Percentiles rank a stretch among this genome's conserved stretches.
Evolutionary conservation across 345 rosid genomes (phyloP).

Genomic region (Hypericum androsaemum): DNA sequence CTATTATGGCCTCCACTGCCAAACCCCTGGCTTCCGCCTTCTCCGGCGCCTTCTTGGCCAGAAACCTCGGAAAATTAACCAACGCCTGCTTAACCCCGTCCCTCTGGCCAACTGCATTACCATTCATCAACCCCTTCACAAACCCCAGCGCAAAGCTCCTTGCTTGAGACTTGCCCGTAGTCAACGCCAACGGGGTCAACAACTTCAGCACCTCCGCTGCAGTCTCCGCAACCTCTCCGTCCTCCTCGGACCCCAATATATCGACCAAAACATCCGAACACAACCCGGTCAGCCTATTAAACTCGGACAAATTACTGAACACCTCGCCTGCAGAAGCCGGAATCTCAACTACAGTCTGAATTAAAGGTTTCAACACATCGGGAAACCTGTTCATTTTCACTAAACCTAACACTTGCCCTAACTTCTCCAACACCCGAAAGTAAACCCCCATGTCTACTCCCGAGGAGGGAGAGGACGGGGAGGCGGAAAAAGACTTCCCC

Average conservation of each 20-base stretch:
- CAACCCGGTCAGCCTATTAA: slow-evolving; percentile 30
- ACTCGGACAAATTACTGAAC: slow-evolving; percentile 22
- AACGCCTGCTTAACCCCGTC: slow-evolving; percentile 44
- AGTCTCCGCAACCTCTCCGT: slow-evolving; percentile 49
- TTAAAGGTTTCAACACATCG: slow-evolving; percentile 61
- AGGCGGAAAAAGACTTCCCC: background rate
- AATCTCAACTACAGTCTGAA: slow-evolving; percentile 57
- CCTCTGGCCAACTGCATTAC: slow-evolving; percentile 20
- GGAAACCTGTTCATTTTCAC: slow-evolving; percentile 77
- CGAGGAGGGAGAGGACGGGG: no score
- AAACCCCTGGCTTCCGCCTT: slow-evolving; percentile 75
- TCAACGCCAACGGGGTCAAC: slow-evolving; percentile 47
- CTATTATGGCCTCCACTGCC: slow-evolving; percentile 74
- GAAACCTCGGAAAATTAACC: slow-evolving; percentile 52
- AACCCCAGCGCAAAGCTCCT: slow-evolving; percentile 62
- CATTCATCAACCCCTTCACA: slow-evolving; percentile 32
- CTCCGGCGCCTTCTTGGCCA: slow-evolving; percentile 75
- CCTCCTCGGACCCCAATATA: slow-evolving; percentile 50
- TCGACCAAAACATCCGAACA: slow-evolving; percentile 46
- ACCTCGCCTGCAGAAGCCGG: slow-evolving; percentile 37
- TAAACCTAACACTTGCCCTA: slow-evolving; percentile 45
- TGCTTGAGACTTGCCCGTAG: slow-evolving; percentile 42
- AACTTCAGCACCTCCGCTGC: slow-evolving; percentile 68
- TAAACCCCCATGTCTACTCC: slow-evolving; percentile 26
- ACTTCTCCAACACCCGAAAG: slow-evolving; percentile 34